A percentile compares a stretch with the other conserved stretches of the same genome.
These are phyloP conservation scores for Stemphylium beticola DNA, from an alignment of 2,329 filamentous ascomycete species.

Conservation along the genomic window DNA sequence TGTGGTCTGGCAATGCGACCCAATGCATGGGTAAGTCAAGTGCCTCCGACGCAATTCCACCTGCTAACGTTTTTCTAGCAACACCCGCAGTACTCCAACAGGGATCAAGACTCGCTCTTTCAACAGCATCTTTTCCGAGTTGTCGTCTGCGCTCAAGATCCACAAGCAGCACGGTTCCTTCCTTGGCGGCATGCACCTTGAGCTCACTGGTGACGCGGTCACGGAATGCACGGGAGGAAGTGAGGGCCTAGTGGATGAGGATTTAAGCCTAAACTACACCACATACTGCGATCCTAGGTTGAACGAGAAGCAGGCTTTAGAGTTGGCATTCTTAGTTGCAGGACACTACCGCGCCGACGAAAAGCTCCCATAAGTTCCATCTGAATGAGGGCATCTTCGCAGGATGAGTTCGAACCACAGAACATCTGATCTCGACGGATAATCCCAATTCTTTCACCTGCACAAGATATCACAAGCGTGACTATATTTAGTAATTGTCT, in stretches of 20 bases:
- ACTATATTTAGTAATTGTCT: not conserved
- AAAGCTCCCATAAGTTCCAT: slow-evolving; percentile 13
- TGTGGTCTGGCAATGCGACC: slow-evolving; percentile 98
- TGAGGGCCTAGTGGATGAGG: slow-evolving; percentile 84
- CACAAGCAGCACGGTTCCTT: slow-evolving; percentile 85
- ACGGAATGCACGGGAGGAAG: slow-evolving; percentile 95
- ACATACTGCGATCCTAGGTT: slow-evolving; percentile 94
- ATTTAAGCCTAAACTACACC: slow-evolving; percentile 88
- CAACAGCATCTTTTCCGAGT: slow-evolving; percentile 84
- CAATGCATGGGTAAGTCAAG: slow-evolving; percentile 79
- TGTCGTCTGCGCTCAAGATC: slow-evolving; percentile 81
- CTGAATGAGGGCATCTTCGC: not conserved
- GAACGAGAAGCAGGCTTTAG: slow-evolving; percentile 97
- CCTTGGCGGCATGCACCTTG: slow-evolving; percentile 91
- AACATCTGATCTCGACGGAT: not conserved
- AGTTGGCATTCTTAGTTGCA: slow-evolving; percentile 91
- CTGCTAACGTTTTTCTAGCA: slow-evolving; percentile 46
- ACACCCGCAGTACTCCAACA: slow-evolving; percentile 68
- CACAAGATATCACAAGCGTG: not conserved
- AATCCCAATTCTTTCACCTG: not conserved
- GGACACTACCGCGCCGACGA: slow-evolving; percentile 70
- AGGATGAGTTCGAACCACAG: not conserved
- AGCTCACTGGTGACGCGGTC: slow-evolving; percentile 93
- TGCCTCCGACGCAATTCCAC: not conserved
- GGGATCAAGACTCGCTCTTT: slow-evolving; percentile 95